phyloP scores from a whole-genome alignment of 768 basidiomycete genomes.

The Sarcodon sp. region DNA sequence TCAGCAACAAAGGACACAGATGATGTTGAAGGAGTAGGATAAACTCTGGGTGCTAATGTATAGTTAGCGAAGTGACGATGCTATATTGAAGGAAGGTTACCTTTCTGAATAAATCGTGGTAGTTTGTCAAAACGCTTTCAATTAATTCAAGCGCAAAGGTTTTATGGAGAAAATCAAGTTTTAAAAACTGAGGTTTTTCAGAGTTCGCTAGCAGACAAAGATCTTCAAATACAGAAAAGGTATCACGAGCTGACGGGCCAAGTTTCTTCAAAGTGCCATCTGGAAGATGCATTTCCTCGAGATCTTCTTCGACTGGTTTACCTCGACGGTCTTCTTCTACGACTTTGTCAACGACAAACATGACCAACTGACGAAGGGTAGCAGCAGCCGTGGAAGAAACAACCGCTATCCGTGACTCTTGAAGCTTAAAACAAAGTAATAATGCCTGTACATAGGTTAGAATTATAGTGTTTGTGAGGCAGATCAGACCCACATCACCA shows the following conservation, averaged over 20 bases:
- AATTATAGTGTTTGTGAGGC: background rate
- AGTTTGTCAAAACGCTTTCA: conserved; percentile 92
- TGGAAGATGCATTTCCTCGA: conserved; percentile 43
- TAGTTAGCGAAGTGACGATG: background rate
- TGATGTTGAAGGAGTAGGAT: conserved; percentile 81
- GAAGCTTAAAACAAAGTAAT: conserved; percentile 87
- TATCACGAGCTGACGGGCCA: conserved; percentile 69
- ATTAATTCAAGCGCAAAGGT: conserved; percentile 96
- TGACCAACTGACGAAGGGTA: conserved; percentile 88
- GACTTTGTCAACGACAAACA: conserved; percentile 97
- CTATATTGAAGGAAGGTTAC: conserved; percentile 23
- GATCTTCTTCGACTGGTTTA: conserved; percentile 15
- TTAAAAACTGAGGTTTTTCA: conserved; percentile 71
- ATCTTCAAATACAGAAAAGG: conserved; percentile 85
- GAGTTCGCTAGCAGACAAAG: conserved; percentile 80
- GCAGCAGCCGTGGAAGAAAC: conserved; percentile 97
- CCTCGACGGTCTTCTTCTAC: conserved; percentile 56
- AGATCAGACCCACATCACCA: conserved; percentile 50
- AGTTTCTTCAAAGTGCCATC: conserved; percentile 53
- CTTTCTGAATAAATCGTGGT: conserved; percentile 74
- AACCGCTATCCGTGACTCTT: conserved; percentile 91
- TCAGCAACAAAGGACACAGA: conserved; percentile 82
- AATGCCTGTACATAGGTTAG: conserved; percentile 45
- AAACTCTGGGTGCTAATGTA: conserved; percentile 60
- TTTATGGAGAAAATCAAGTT: conserved; percentile 72